Conservation (phyloP, 2,329 filamentous ascomycete genomes). For the Rhynchosporium graminicola region DNA sequence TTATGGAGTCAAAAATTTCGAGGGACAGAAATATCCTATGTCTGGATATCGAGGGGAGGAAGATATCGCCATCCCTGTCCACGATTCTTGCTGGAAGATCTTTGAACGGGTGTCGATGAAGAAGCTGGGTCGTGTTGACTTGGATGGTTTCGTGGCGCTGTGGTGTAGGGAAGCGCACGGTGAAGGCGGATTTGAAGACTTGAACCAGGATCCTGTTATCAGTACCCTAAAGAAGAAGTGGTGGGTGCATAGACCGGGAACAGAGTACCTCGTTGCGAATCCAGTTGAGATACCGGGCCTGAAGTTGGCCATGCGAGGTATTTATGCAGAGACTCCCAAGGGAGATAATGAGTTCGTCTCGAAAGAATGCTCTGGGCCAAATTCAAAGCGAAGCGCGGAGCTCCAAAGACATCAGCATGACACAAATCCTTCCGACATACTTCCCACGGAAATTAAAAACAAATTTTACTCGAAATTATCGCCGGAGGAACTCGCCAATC, state of each 20-base stretch:
- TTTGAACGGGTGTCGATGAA: conserved; percentile 22
- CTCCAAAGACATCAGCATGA: neutral
- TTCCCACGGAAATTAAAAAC: conserved; percentile 16
- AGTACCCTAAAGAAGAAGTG: conserved; percentile 1
- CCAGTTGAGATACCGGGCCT: conserved; percentile 24
- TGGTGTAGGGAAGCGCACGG: conserved; percentile 22
- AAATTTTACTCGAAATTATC: conserved; percentile 10
- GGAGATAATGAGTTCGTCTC: conserved; percentile 10
- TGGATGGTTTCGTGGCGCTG: conserved; percentile 23
- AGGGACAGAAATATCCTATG: conserved; percentile 8
- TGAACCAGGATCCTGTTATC: conserved; percentile 18
- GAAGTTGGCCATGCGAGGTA: neutral
- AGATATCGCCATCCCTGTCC: conserved; percentile 16
- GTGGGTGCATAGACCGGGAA: conserved; percentile 21
- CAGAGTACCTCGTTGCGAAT: conserved; percentile 24
- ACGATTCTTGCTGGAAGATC: conserved; percentile 27
- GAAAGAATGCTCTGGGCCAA: neutral
- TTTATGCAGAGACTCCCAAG: neutral
- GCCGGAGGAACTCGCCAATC: conserved; percentile 2
- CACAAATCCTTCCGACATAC: conserved; percentile 13
- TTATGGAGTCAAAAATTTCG: conserved; percentile 10
- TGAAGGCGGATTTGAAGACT: conserved; percentile 18
- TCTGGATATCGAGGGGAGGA: neutral
- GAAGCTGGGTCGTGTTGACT: conserved; percentile 22
- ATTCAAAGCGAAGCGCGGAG: neutral